phyloP scores from a whole-genome alignment of 495 filamentous ascomycete genomes.

The Hypoxylon intermedium region DNA sequence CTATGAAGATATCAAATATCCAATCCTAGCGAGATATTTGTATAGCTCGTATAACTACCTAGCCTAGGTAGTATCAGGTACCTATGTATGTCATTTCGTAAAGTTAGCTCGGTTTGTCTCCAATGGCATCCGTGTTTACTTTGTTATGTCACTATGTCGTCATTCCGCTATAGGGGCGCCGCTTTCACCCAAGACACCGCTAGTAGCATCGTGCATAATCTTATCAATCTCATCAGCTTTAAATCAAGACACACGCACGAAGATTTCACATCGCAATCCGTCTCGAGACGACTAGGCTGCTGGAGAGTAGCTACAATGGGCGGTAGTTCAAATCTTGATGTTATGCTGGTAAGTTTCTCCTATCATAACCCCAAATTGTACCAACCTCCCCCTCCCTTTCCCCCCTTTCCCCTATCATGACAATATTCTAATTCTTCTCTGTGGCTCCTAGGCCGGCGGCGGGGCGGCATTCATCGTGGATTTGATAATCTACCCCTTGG shows the following conservation, averaged over 20 bases:
- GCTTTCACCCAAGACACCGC: neutral
- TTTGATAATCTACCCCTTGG: slow-evolving; percentile 80
- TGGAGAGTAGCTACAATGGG: slow-evolving; percentile 27
- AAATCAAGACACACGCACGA: slow-evolving; percentile 3
- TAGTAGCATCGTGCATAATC: slow-evolving; percentile 26
- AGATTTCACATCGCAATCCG: slow-evolving; percentile 5
- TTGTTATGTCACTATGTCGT: slow-evolving; percentile 18
- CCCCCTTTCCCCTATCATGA: too few relatives aligned
- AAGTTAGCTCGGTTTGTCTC: too few relatives aligned
- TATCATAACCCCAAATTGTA: neutral
- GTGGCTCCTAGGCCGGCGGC: slow-evolving; percentile 70
- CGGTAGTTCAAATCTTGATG: slow-evolving; percentile 45
- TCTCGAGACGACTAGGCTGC: slow-evolving; percentile 6
- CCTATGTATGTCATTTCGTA: too few relatives aligned
- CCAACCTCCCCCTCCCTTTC: too few relatives aligned
- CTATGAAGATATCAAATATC: too few relatives aligned
- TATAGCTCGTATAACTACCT: too few relatives aligned
- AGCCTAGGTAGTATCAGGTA: too few relatives aligned
- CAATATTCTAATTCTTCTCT: slow-evolving; percentile 17
- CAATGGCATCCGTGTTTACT: neutral
- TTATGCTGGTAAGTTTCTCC: slow-evolving; percentile 46
- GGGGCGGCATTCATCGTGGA: slow-evolving; percentile 82
- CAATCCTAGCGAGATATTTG: too few relatives aligned
- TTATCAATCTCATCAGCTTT: slow-evolving; percentile 36
- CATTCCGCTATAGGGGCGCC: slow-evolving; percentile 14